Conservation (phyloP, 257 asterid genomes). For the Nicotiana obtusifolia region DNA sequence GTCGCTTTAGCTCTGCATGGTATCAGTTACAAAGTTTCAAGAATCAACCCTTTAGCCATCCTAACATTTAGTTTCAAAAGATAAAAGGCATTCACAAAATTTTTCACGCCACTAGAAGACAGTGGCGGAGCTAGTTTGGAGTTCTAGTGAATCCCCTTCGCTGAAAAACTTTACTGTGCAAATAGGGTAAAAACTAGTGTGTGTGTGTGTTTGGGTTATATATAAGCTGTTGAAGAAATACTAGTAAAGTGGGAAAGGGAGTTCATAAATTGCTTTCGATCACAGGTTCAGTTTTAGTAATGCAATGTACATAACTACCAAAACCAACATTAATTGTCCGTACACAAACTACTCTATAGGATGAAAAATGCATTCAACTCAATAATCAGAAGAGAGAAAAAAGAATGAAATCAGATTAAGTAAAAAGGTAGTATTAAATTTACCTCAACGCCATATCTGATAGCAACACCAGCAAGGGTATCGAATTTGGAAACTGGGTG, state of each 20-base stretch:
- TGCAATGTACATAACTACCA: neutral
- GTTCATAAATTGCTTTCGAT: too few relatives aligned
- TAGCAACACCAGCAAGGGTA: slow-evolving; percentile 86
- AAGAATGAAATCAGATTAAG: neutral
- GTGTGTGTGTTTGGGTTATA: too few relatives aligned
- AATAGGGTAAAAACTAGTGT: too few relatives aligned
- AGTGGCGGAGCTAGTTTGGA: too few relatives aligned
- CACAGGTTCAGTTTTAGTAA: neutral
- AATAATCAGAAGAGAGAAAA: neutral
- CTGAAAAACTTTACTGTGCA: too few relatives aligned
- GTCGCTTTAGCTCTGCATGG: neutral
- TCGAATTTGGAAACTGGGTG: slow-evolving; percentile 74
- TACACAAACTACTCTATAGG: neutral
- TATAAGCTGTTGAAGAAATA: too few relatives aligned
- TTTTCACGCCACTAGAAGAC: neutral
- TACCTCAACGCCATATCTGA: slow-evolving; percentile 91
- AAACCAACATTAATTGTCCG: neutral
- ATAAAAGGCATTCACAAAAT: too few relatives aligned
- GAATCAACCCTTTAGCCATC: neutral
- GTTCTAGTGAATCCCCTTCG: too few relatives aligned
- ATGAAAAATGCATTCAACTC: neutral
- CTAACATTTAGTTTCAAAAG: too few relatives aligned
- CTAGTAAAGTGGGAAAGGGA: too few relatives aligned
- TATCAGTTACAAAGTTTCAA: neutral
- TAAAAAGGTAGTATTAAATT: neutral